Evolutionary conservation across 2,329 filamentous ascomycete genomes (phyloP).

Genomic region (Simplicillium aogashimaense): DNA sequence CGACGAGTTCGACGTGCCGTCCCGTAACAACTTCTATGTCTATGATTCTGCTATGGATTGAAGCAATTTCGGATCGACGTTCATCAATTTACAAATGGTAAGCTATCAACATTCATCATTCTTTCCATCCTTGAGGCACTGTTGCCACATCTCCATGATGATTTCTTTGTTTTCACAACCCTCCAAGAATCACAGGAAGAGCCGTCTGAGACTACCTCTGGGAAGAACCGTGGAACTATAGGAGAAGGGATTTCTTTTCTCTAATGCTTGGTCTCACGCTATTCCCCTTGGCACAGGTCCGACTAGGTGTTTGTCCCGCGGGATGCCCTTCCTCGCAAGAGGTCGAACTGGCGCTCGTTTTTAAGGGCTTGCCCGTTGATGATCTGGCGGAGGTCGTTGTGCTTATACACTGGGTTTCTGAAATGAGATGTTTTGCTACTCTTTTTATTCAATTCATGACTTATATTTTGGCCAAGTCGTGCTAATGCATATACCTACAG

Average conservation of each 20-base stretch:
- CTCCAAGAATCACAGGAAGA: constrained; percentile 31
- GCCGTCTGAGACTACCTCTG: constrained; percentile 33
- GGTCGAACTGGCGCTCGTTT: neutral
- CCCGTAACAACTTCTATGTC: too few relatives aligned
- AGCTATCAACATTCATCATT: too few relatives aligned
- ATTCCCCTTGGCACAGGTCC: constrained; percentile 1
- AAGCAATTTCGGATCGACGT: too few relatives aligned
- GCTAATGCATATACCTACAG: too few relatives aligned
- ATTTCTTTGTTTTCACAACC: constrained; percentile 26
- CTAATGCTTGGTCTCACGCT: neutral
- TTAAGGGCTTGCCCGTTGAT: constrained; percentile 16
- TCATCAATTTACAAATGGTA: too few relatives aligned
- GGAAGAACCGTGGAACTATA: constrained; percentile 1
- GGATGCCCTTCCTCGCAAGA: neutral
- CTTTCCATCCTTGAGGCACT: neutral
- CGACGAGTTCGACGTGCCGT: too few relatives aligned
- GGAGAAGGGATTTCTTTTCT: too few relatives aligned
- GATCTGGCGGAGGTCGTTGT: constrained; percentile 27
- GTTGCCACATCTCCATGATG: constrained; percentile 20
- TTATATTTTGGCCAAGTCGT: too few relatives aligned
- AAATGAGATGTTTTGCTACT: neutral
- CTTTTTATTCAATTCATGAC: neutral
- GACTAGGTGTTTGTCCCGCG: constrained; percentile 7
- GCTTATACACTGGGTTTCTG: constrained; percentile 37
- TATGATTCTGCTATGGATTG: too few relatives aligned